Evolutionary conservation across 169 alveolate genomes (phyloP), one percentile per base, ranked within the genome.

Genomic region (Plasmodium gallinaceum): DNA sequence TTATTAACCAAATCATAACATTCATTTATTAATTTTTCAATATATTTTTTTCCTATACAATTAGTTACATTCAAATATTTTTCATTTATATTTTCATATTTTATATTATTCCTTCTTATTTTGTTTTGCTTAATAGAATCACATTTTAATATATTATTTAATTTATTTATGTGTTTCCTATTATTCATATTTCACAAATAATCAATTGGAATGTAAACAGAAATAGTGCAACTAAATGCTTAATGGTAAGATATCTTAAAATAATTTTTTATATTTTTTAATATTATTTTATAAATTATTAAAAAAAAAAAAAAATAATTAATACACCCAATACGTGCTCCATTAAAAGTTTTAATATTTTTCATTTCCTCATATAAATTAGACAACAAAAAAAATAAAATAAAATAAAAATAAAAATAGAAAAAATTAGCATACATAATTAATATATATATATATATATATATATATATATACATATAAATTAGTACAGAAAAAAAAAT

Each of bases 1-100:
- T 45, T 68, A 66, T 75, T 62, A 3, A 10, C 8, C 24, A 39
- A 20, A 22, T 22, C 10, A 46, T 69, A 42, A 9, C 48, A 14
- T 7, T 37, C 78, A 64, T 39, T 51, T 37, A 64, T 65, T 45
- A 65, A 58, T 60, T 78, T 68, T 22, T 78, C 60, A 70, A 78
- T 78, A 43, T 78, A 78, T 51, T 64, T 78, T 16, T 57, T 54
- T 18, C 78, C 71, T 22, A 78, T 78, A 5, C 20, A 32, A 12
- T 78, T 64, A 14, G 60, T 48, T 51, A 43, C 24, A n/a, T 32
- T 18, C 32, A 78, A 42, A 58, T 78, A 78, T 69, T 64, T 46
- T 8, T 58, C 66, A 58, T 78, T 78, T 7, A 39, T 26, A 18
- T 42, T 45, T 8, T 6, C 54, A 43, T 65, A 64, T 48, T 20